phyloP scores from a whole-genome alignment of 1,284 basidiomycete genomes.

The Amylostereum areolatum region DNA sequence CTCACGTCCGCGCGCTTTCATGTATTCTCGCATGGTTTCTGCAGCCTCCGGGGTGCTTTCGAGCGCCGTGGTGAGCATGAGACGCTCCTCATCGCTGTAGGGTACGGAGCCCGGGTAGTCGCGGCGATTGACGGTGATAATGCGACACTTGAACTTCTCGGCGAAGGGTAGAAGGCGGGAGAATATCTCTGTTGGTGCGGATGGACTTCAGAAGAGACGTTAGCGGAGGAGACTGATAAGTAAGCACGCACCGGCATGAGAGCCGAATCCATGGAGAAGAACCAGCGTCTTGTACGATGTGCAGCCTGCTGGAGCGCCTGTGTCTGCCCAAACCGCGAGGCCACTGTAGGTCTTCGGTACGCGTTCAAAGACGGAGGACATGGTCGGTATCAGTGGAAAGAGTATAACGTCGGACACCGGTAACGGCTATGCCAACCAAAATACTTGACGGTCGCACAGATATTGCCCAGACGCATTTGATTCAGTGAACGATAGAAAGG shows the following conservation, averaged over 20 bases:
- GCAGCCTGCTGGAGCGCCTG: no score
- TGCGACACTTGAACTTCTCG: slow-evolving; percentile 15
- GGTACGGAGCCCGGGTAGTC: slow-evolving; percentile 23
- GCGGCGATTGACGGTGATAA: slow-evolving; percentile 23
- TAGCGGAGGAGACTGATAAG: not conserved
- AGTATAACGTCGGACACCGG: no score
- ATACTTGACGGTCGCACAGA: no score
- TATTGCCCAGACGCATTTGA: no score
- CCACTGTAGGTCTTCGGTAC: not conserved
- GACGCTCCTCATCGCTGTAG: slow-evolving; percentile 16
- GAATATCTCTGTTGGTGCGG: slow-evolving; percentile 13
- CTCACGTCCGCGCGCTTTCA: slow-evolving; percentile 11
- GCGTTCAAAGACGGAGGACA: no score
- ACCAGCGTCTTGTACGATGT: not conserved
- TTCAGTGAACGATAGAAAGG: no score
- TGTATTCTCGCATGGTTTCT: slow-evolving; percentile 9
- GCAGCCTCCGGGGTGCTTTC: slow-evolving; percentile 5
- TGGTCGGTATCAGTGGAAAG: no score
- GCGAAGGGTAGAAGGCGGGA: slow-evolving; percentile 10
- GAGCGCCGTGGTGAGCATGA: slow-evolving; percentile 3
- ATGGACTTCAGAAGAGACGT: not conserved
- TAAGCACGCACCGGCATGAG: not conserved
- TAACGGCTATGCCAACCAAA: no score
- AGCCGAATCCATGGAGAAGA: not conserved
- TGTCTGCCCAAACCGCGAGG: not conserved